Evolutionary conservation across 306 rosid species (phyloP), one percentile per base, ranked within the genome.

Genomic region (Alnus rubra): DNA sequence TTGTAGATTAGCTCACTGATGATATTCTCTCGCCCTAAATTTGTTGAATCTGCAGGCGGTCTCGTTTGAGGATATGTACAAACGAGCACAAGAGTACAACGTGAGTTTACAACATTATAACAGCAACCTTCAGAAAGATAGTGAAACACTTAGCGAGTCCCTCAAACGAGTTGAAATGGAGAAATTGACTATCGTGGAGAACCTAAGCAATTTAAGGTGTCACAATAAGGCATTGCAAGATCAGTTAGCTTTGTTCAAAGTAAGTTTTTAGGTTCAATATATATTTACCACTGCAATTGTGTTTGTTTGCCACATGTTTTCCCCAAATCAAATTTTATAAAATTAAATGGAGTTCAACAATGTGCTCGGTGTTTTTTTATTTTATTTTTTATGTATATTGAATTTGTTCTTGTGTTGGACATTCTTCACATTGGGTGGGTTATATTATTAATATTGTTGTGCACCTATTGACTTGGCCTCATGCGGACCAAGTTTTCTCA

Each of bases 91-190:
- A 75, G 98, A 95, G 88, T 95, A 91, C 75, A 95, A 95, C 75
- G 90, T 90, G 83, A 89, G 93, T 79, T 84, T 94, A 45, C 98
- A 94, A 35, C 94, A 88, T 81, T 92, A 92, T 78, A 94, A 91
- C 23, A 86, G 92, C 73, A 88, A 90, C 78, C 97, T 95, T 71
- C 97, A 92, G 71, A 89, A 84, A 53, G 94, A 91, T 80, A 91
- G 90, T 59, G 92, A 91, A 82, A 80, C 82, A 54, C 78, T 79
- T 63, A 90, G 83, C 2, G 92, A 92, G 81, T 90, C 95, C 56
- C 92, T 86, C 48, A 92, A 87, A 72, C 86, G 88, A 42, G 85
- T 90, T 42, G 98, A 91, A 84, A 89, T 76, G 78, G 98, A 95
- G 89, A 95, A 95, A 85, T 76, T 91, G 60, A 82, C 97, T 5